A percentile compares a stretch with the other conserved stretches of the same genome.
These are phyloP conservation scores for Xylaria curta DNA, from an alignment of 495 filamentous ascomycete species.

Conservation along the genomic window DNA sequence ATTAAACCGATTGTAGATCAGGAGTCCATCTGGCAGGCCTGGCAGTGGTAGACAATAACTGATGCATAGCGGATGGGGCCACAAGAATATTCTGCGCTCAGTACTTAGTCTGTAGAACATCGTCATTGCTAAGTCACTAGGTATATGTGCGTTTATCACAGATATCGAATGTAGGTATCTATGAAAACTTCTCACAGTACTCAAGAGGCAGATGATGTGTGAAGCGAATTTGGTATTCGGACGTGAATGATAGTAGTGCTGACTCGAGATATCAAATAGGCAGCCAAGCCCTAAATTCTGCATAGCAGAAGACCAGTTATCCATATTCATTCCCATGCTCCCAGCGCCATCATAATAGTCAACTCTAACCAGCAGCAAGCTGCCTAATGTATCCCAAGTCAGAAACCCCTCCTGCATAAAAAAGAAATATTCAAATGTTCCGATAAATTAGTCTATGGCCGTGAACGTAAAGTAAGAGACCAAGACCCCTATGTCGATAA, in stretches of 20 bases:
- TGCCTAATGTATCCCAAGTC: conserved; percentile 27
- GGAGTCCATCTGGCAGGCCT: not conserved
- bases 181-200: not conserved
- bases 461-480: conserved; percentile 26
- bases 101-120: not conserved
- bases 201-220: not conserved
- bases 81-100: not conserved
- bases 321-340: not conserved
- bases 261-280: conserved; percentile 29
- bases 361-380: conserved; percentile 20
- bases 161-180: not conserved
- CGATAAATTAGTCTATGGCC: conserved; percentile 38
- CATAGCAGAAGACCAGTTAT: not conserved
- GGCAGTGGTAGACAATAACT: not conserved
- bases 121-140: not conserved
- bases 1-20: not conserved
- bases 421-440: conserved; percentile 19
- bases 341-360: conserved; percentile 27
- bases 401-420: conserved; percentile 18
- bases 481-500: not conserved
- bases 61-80: not conserved
- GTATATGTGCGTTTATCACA: not conserved
- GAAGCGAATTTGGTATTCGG: conserved; percentile 39
- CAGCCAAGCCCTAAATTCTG: conserved; percentile 29
- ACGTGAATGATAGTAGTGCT: conserved; percentile 40